Base-by-base conservation (phyloP, 148 eudicot species). In the Camellia japonica region DNA sequence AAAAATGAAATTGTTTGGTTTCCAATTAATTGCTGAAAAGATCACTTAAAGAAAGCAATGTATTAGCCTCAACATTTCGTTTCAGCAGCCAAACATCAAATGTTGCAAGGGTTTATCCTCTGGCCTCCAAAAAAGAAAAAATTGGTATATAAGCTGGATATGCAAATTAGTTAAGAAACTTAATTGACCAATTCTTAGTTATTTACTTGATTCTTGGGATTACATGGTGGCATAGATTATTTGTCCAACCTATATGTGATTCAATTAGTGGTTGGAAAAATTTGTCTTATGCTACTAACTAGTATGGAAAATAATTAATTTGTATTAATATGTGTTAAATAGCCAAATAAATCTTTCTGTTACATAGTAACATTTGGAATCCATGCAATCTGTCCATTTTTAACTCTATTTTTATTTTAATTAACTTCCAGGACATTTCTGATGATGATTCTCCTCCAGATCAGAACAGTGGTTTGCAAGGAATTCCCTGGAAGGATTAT, bases 401-500 rank as follows among this genome's bases (percentile, higher is more conserved):
- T 70, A 60, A 78, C 9, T 52, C 38, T 30, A 49, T 49, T 4
- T 49, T 47, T 49, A 38, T 79, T 15, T 11, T 66, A 42, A 64
- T 80, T 30, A 30, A 30, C 38, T 30, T 82, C 76, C 87, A 94
- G 99, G 94, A 87, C 41, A 86, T 82, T 79, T 81, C 86, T 56
- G 94, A 90, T 71, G 83, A 77, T 64, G 88, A 88, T 79, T 81
- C 90, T 18, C 83, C 84, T 64, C 83, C 82, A 18, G 87, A 84
- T 79, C 93, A 83, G 82, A 92, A 85, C 78, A 79, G 76, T 85
- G 88, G 90, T 41, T 73, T 97, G 78, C 85, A 88, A 84, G 95
- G 95, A 72, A 84, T 90, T 65, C 91, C 95, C 3, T 96, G 94
- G 98, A 96, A 91, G 82, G 93, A 92, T 87, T 92, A 90, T 80